A percentile compares a stretch with the other conserved stretches of the same genome.
Conservation (phyloP, 192 early-diverging fungal species). For the Chytriomyces sp. region DNA sequence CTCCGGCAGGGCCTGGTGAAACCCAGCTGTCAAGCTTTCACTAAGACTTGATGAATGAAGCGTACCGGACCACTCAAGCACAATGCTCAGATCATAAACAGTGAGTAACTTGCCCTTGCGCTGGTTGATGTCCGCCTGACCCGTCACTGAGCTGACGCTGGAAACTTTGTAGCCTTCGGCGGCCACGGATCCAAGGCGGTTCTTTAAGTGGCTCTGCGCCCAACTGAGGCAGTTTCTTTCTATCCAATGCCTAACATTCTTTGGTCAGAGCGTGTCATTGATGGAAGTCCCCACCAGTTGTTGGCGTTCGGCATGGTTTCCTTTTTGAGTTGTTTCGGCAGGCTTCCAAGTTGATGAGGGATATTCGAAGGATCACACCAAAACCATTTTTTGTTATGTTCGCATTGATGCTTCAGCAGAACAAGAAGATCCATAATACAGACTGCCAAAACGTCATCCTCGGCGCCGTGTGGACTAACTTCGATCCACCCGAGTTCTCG, state of each 20-base stretch:
- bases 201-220: slow-evolving; percentile 80
- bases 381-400: neutral
- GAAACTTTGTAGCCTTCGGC: slow-evolving; percentile 61
- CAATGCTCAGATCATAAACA: slow-evolving; percentile 85
- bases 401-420: neutral
- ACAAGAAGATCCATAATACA: neutral
- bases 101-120: slow-evolving; percentile 93
- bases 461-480: neutral
- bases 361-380: too few species aligned
- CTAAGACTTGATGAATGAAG: too few species aligned
- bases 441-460: neutral
- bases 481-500: too few species aligned
- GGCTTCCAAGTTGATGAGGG: too few species aligned
- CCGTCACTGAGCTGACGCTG: slow-evolving; percentile 67
- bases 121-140: slow-evolving; percentile 91
- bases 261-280: neutral
- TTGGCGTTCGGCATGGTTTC: neutral
- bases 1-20: slow-evolving; percentile 29
- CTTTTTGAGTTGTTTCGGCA: too few species aligned
- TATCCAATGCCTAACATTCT: slow-evolving; percentile 67
- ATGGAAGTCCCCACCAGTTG: neutral
- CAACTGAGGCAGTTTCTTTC: slow-evolving; percentile 89
- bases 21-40: neutral
- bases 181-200: slow-evolving; percentile 52
- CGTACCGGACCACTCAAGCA: slow-evolving; percentile 65